Base-by-base conservation (phyloP, 805 yeast species). In the Candida boleticola region DNA sequence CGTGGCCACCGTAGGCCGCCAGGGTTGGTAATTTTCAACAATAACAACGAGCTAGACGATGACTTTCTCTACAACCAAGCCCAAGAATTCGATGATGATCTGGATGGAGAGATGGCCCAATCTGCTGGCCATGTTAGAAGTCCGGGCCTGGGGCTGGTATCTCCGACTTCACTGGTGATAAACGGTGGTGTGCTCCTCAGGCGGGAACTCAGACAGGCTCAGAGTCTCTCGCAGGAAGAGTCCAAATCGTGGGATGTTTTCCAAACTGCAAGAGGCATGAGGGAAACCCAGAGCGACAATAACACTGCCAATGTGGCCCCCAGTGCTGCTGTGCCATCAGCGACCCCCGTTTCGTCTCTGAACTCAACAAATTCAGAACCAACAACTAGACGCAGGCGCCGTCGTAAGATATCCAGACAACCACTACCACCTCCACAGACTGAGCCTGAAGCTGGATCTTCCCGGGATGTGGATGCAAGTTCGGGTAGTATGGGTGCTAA, bases 101-200 rank as follows among this genome's bases (percentile, higher is more conserved):
- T 11, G 4, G 5, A 5, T 11, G 35, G 18, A 5, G 35, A 14
- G 6, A 14, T 7, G 17, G 40, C 45, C 27, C 22, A 27, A 9
- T 39, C 40, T 18, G 4, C 30, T 5, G 26, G 20, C 16, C 29
- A 25, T n/a, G 29, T 38, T 6, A 36, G 27, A 11, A 23, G 27
- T 11, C 19, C 13, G 21, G 29, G 25, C 13, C 30, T 4, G 36
- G 16, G 16, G 21, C 20, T 17, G 26, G 33, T 30, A 23, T 17
- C 21, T 4, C 35, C 35, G 9, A 7, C 31, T 29, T 49, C 43
- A 22, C 54, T 57, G 14, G 61, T 56, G 9, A 49, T 63, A 17
- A 70, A 70, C 42, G 75, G 75, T 5, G 75, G 75, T 0, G 64
- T 65, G 1, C 42, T 66, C 10, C 53, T 58, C 21, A 46, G 75